Evolutionary conservation across 306 rosid species (phyloP), one percentile per base, ranked within the genome.

Genomic region (Geum urbanum): DNA sequence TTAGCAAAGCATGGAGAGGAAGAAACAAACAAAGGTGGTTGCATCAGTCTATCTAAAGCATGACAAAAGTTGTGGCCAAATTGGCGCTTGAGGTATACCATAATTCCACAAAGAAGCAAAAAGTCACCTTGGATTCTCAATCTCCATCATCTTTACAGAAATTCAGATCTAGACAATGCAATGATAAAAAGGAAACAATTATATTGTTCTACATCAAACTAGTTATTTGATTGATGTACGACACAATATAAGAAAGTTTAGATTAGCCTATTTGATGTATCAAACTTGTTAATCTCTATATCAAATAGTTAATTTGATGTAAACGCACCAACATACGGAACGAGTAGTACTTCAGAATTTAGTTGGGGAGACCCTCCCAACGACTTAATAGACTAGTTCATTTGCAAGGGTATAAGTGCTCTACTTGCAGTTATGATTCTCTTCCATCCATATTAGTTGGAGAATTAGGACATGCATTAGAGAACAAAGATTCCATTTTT

Each of bases 101-200:
- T 3, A 32, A 32, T 32, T 32, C 49, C 72, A 7, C 10, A 66
- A 27, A 43, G 11, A 66, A 18, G 39, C 41, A 53, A 24, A 63
- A 84, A 65, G 66, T 70, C 74, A 56, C 79, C 61, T 82, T 76
- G 85, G 87, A 84, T 82, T 84, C 88, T 71, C 72, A 67, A 70
- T 48, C 43, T 3, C 65, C 57, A 55, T 44, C 16, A 12, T 16
- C n/a, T 41, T 56, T 56, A 5, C n/a, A 32, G 39, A 56, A 56
- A 48, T 46, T 65, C 54, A 46, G 54, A 65, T 65, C 22, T 46
- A 46, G 54, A 0, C 70, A 64, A 12, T 46, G 22, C 66, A 61
- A 45, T 65, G 12, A 65, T 22, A 32, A 53, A 52, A 39, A 16
- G 45, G 20, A 24, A 47, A 51, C 19, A 53, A 35, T 70, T 57